Evolutionary conservation across 1,284 basidiomycete species (phyloP).

Genomic region (Calocybe gambosa): DNA sequence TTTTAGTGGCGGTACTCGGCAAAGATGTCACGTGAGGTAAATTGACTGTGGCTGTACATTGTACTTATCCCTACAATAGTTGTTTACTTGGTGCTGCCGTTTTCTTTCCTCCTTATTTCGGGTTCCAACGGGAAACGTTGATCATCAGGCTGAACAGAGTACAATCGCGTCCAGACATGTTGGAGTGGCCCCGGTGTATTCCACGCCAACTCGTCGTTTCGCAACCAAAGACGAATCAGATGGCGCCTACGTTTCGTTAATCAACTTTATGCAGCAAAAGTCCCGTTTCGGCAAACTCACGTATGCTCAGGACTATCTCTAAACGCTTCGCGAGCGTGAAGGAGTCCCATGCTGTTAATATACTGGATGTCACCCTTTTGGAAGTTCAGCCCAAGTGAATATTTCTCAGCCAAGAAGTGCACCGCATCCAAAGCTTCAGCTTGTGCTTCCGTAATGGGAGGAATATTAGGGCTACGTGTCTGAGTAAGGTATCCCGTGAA

Average conservation of each 20-base stretch:
- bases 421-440: slow-evolving; percentile 41
- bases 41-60: slow-evolving; percentile 2
- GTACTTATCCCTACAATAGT: not conserved
- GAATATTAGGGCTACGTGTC: slow-evolving; percentile 30
- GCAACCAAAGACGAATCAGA: slow-evolving; percentile 28
- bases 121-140: slow-evolving; percentile 29
- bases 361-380: slow-evolving; percentile 46
- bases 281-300: slow-evolving; percentile 20
- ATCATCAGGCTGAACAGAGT: slow-evolving; percentile 22
- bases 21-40: too few relatives aligned
- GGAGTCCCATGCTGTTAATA: slow-evolving; percentile 39
- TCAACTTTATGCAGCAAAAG: slow-evolving; percentile 3
- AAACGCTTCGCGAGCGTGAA: slow-evolving; percentile 42
- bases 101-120: slow-evolving; percentile 26
- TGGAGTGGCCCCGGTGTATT: slow-evolving; percentile 26
- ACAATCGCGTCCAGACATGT: slow-evolving; percentile 26
- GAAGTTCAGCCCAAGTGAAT: slow-evolving; percentile 39
- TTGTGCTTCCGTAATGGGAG: slow-evolving; percentile 43
- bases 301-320: slow-evolving; percentile 32
- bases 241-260: slow-evolving; percentile 18
- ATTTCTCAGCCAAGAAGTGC: slow-evolving; percentile 40
- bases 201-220: slow-evolving; percentile 31
- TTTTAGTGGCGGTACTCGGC: not conserved
- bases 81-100: slow-evolving; percentile 24
- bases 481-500: slow-evolving; percentile 35